Conservation (phyloP, 164 flowering plant genomes). For the Tinospora cordifolia region DNA sequence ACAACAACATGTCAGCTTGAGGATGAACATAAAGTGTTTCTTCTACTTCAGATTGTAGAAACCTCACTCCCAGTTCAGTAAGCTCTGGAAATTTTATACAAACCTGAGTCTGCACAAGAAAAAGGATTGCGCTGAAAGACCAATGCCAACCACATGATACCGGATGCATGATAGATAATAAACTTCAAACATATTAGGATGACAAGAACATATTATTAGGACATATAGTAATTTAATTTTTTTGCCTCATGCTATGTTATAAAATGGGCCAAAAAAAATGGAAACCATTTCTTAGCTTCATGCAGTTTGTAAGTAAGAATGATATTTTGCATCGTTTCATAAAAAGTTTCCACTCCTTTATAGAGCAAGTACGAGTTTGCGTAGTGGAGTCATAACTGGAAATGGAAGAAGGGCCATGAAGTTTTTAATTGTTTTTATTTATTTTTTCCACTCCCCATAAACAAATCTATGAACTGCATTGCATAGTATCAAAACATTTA, state of each 20-base stretch:
- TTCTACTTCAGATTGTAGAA: constrained; percentile 31
- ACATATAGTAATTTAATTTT: neutral
- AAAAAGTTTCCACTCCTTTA: neutral
- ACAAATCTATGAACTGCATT: neutral
- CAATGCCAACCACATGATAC: neutral
- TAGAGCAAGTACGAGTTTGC: neutral
- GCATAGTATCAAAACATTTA: neutral
- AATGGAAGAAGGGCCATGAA: neutral
- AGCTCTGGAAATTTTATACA: constrained; percentile 59
- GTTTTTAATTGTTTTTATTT: neutral
- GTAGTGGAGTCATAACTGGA: neutral
- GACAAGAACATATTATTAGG: no score
- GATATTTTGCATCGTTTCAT: neutral
- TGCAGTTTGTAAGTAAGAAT: neutral
- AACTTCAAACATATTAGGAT: neutral
- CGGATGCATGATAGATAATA: neutral
- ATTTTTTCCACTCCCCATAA: neutral
- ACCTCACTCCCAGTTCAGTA: constrained; percentile 48
- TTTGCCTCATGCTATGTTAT: neutral
- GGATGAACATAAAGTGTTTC: constrained; percentile 41
- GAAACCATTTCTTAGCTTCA: neutral
- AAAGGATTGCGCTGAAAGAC: neutral
- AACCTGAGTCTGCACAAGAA: constrained; percentile 42
- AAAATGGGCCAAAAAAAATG: neutral
- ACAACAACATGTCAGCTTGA: constrained; percentile 81